Base-by-base conservation (phyloP, 2,329 filamentous ascomycete genomes). In the Ophiosphaerella herpotricha region DNA sequence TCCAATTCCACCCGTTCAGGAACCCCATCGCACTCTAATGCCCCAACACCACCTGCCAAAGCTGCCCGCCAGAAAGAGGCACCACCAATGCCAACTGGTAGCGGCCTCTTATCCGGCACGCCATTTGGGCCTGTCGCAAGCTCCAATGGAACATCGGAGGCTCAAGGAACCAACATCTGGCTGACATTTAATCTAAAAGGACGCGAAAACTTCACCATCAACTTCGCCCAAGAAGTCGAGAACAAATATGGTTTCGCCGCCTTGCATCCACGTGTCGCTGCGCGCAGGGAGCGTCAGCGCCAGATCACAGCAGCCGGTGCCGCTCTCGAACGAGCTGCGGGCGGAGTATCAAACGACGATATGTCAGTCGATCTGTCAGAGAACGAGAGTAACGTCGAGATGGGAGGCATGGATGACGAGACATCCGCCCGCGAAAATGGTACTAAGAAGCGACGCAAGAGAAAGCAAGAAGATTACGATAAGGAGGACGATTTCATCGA, bases 191-290 rank as follows among this genome's bases (percentile, higher is more conserved):
- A 89, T 0, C 81, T 99, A 34, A 84, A 87, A 50, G 90, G 91
- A 35, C 86, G 90, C 62, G 88, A 85, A 32, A 96, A 96, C 71
- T 91, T 93, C 60, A 93, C 95, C 54, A 85, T 99, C 75, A 97
- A 97, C 72, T 97, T 97, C 59, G 92, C 93, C 66, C 90, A 91
- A 38, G 81, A 97, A 74, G 94, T 95, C 9, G 91, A 96, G 74
- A 91, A 95, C 57, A 89, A 88, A 55, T 97, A 97, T 71, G 94
- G 94, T 21, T 96, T 93, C 80, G 91, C 95, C 54, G 94, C 93
- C 0, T 80, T 97, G 32, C 92, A 97, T 70, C 94, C 94, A 26
- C 88, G 92, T 7, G 82, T 95, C 55, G 94, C 94, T 2, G 92
- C 92, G 29, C 90, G 94, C 57, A 87, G 90, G 57, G 91, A 95